Evolutionary conservation across 1,284 basidiomycete genomes (phyloP).

Genomic region (Marasmius tenuissimus): DNA sequence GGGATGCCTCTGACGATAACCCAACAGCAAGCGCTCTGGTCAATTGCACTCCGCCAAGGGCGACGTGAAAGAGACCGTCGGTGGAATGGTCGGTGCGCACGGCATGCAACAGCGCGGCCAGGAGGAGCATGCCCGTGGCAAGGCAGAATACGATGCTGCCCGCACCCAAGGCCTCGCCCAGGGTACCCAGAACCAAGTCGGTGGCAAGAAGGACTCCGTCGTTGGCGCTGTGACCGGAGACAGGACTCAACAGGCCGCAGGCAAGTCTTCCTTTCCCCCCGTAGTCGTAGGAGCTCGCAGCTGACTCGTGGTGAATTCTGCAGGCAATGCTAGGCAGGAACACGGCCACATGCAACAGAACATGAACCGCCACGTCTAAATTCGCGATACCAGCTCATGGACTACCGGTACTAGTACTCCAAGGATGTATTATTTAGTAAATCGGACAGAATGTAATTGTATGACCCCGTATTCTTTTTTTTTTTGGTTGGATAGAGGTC

Average conservation of each 20-base stretch:
- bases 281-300: neutral
- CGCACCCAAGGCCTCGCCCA: conserved; percentile 57
- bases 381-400: too few relatives aligned
- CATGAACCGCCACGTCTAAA: neutral
- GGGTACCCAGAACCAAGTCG: conserved; percentile 54
- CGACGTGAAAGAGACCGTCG: conserved; percentile 52
- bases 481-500: too few relatives aligned
- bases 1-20: too few relatives aligned
- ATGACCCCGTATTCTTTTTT: too few relatives aligned
- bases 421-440: too few relatives aligned
- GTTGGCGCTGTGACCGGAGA: conserved; percentile 68
- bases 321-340: neutral
- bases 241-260: conserved; percentile 55
- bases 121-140: conserved; percentile 64
- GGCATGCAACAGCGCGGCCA: conserved; percentile 55
- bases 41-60: conserved; percentile 58
- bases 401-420: too few relatives aligned
- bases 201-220: conserved; percentile 67
- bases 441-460: too few relatives aligned
- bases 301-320: neutral
- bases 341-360: neutral
- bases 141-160: conserved; percentile 58
- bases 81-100: conserved; percentile 36
- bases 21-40: conserved; percentile 50
- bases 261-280: conserved; percentile 35